Evolutionary conservation across 805 yeast species (phyloP), one percentile per base, ranked within the genome.

Genomic region (Cyberlindnera maritima): DNA sequence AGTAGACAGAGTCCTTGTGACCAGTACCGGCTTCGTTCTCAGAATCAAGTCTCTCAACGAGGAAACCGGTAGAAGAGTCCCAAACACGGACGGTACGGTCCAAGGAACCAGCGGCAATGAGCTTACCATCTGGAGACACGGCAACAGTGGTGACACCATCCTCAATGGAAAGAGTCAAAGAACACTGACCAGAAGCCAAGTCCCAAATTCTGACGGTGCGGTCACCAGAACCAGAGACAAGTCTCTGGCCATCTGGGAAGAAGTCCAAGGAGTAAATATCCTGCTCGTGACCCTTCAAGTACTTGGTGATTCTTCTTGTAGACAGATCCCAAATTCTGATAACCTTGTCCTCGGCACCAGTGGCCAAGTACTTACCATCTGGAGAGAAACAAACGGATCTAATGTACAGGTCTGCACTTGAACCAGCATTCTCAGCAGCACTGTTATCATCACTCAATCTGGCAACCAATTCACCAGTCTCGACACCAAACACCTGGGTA

Each of bases 121-220:
- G 80, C 58, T 84, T 81, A 34, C 97, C 97, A 67, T 92, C 96
- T 41, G 97, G 97, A 36, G 96, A 88, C 36, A 92, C 92, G 18
- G 97, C 96, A 39, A 92, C 97, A 0, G 99, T 92, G 46, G 99
- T 92, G 44, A 92, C 98, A 58, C 99, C 99, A 66, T 92, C 98
- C 69, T 92, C 97, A 59, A 92, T 91, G 15, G 90, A 80, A 55
- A 92, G 75, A 39, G 96, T 90, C 61, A 90, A 75, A 19, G 90
- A 82, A 66, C 96, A 88, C 70, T 88, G 90, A 20, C 96, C 94
- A 34, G 89, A 79, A 58, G 87, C 81, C 63, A 91, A 78, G 67
- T 92, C 97, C 99, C 99, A 92, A 62, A 94, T 85, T 65, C 97
- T 80, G 31, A 92, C 97, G 15, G 97, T 89, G 60, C 96, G 81